Conservation (phyloP, 2,329 filamentous ascomycete genomes). For the Apiospora malaysiana region DNA sequence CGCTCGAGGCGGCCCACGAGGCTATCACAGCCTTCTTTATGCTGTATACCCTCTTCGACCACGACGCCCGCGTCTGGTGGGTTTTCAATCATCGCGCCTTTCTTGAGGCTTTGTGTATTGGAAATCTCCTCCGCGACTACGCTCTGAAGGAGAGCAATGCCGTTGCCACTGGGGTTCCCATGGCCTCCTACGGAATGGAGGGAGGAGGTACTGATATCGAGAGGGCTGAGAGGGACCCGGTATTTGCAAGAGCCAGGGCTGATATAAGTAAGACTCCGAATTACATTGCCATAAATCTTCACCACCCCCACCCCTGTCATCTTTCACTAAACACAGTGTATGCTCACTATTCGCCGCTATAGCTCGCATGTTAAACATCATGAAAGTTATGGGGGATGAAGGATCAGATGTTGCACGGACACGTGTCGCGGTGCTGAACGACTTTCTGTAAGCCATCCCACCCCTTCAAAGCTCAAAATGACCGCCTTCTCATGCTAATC, state of each 20-base stretch:
- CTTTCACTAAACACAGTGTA: neutral
- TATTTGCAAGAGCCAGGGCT: constrained; percentile 63
- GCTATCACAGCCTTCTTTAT: constrained; percentile 78
- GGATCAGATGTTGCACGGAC: constrained; percentile 65
- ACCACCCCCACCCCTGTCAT: too few relatives aligned
- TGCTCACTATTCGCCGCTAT: constrained; percentile 25
- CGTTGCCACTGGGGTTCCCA: neutral
- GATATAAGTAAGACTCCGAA: constrained; percentile 63
- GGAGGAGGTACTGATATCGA: constrained; percentile 38
- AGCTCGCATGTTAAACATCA: constrained; percentile 69
- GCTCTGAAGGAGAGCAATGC: constrained; percentile 47
- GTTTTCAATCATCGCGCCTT: constrained; percentile 83
- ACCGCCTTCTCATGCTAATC: neutral
- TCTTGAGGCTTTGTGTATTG: constrained; percentile 74
- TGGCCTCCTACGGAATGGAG: neutral
- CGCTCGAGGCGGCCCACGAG: constrained; percentile 77
- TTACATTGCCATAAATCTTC: neutral
- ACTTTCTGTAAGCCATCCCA: constrained; percentile 48
- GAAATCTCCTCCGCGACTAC: constrained; percentile 60
- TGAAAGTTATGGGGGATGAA: constrained; percentile 62
- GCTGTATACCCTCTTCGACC: constrained; percentile 70
- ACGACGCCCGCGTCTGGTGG: constrained; percentile 82
- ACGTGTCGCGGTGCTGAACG: constrained; percentile 62
- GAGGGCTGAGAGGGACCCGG: constrained; percentile 55
- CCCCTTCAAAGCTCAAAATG: too few relatives aligned